Conservation (phyloP, 352 stramenopile species). For the Phytophthora foliorum region DNA sequence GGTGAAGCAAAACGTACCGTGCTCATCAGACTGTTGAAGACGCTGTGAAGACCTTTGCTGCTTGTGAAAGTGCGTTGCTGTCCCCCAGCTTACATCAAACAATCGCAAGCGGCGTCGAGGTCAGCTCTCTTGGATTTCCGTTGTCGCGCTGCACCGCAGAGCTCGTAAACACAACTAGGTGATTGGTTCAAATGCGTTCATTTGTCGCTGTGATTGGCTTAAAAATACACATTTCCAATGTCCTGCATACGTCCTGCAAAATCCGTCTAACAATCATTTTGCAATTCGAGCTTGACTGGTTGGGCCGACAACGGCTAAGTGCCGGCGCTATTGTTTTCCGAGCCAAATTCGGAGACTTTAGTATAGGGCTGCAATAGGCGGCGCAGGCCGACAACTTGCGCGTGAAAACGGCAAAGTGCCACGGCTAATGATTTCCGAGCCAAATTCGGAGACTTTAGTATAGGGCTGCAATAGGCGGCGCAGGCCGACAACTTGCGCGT, state of each 20-base stretch:
- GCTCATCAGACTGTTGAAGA: slow-evolving; percentile 4
- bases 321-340: too few species aligned
- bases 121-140: background rate
- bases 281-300: too few species aligned
- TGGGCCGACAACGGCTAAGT: too few species aligned
- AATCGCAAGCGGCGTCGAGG: background rate
- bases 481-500: too few species aligned
- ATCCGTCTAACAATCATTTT: slow-evolving; percentile 22
- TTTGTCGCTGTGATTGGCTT: background rate
- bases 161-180: background rate
- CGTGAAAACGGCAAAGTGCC: too few species aligned
- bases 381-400: too few species aligned
- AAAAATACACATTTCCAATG: background rate
- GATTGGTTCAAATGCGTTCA: background rate
- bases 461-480: too few species aligned
- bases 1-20: background rate
- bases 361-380: too few species aligned
- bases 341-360: too few species aligned
- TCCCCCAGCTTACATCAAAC: background rate
- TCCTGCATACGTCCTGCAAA: slow-evolving; percentile 20
- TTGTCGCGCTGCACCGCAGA: background rate
- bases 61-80: background rate
- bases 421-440: too few species aligned
- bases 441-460: too few species aligned
- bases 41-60: background rate